Base-by-base conservation (phyloP, 805 yeast species). In the Candida insectorum region DNA sequence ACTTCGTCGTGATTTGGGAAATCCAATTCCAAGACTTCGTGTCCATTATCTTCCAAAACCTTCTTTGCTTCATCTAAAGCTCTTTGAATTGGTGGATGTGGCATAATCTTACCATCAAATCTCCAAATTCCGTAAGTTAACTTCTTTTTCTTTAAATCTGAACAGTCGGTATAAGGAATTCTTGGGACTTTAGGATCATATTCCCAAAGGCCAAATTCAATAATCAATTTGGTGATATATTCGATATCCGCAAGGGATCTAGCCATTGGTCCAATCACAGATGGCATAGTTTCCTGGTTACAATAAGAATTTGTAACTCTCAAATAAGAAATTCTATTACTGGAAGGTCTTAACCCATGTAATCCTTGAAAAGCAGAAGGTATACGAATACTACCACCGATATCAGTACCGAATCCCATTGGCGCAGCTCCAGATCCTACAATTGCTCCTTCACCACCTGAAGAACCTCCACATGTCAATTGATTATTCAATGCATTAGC, bases 131-230 rank as follows among this genome's bases (percentile, higher is more conserved):
- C 42, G 14, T 31, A 22, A 6, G 31, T 31, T 5, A 39, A 24
- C 16, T 39, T 34, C n/a, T 30, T 6, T 3, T 14, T 21, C 13
- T 19, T 33, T 27, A 30, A 22, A 27, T 4, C 16, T 8, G 2
- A 31, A 20, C 11, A 11, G 75, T 45, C 28, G 13, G 15, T 12
- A 79, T 78, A 33, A 61, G 48, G 16, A 62, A 44, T 20, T 62
- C 38, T 34, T 18, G 26, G 20, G 5, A 40, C 44, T 18, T 31
- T 55, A 30, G 75, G 66, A 51, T 79, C 85, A 27, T 53, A 14
- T 7, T 36, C 49, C 84, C 83, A 79, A 6, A 82, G 83, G 51
- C 73, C 58, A 40, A 68, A 58, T 24, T 60, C 68, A 28, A 57
- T 46, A 25, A 77, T 52, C 5, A 69, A 54, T 45, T 70, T 67